A percentile compares a stretch with the other conserved stretches of the same genome.
These are phyloP conservation scores for Fusarium goolgardi DNA, from an alignment of 2,329 filamentous ascomycete species.

Conservation along the genomic window DNA sequence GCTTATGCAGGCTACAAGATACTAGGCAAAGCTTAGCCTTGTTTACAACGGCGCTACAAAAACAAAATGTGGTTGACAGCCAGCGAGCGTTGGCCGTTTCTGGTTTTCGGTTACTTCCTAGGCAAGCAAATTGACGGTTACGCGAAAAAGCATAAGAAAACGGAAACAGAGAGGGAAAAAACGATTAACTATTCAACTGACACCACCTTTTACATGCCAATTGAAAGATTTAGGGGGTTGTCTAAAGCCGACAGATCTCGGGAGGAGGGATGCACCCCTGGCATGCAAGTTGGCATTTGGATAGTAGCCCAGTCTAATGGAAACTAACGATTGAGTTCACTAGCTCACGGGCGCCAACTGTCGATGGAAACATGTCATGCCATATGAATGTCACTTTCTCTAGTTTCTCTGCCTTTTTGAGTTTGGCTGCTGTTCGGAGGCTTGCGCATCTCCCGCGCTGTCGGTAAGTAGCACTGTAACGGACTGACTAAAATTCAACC, in stretches of 20 bases:
- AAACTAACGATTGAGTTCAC: constrained; percentile 8
- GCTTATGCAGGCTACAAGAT: constrained; percentile 12
- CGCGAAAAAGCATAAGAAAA: too few species aligned
- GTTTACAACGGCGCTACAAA: background rate
- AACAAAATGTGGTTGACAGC: background rate
- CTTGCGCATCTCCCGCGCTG: constrained; percentile 40
- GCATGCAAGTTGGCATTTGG: background rate
- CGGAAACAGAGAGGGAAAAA: background rate
- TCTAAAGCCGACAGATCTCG: constrained; percentile 8
- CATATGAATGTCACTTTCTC: constrained; percentile 7
- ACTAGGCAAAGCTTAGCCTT: constrained; percentile 1
- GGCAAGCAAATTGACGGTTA: background rate
- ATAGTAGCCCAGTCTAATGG: background rate
- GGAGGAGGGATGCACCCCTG: background rate
- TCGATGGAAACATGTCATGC: background rate
- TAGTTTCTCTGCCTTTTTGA: constrained; percentile 21
- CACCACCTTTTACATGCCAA: background rate
- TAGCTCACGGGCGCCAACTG: constrained; percentile 15
- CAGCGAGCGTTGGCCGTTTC: background rate
- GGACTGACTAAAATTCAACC: constrained; percentile 10
- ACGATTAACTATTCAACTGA: background rate
- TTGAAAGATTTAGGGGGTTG: background rate
- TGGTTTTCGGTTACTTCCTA: background rate
- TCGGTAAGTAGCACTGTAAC: constrained; percentile 17
- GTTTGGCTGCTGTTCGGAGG: constrained; percentile 22